Conservation (phyloP, 2,329 filamentous ascomycete species). For the Colletotrichum gloeosporioides region DNA sequence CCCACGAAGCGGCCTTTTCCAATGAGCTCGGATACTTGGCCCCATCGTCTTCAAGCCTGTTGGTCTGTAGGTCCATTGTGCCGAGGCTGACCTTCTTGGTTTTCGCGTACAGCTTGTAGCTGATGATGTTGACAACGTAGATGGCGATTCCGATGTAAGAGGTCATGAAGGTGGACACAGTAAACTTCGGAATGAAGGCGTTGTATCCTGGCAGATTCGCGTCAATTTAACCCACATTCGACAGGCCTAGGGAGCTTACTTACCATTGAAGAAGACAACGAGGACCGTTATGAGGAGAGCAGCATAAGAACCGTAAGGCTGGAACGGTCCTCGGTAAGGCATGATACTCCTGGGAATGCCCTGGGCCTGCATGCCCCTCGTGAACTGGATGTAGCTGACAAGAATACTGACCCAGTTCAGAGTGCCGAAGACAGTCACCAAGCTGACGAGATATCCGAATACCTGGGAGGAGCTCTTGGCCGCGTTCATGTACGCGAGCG, state of each 20-base stretch:
- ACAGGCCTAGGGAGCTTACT: no score
- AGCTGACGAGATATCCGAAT: conserved; percentile 32
- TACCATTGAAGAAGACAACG: conserved; percentile 57
- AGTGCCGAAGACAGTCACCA: conserved; percentile 44
- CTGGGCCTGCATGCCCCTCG: conserved; percentile 40
- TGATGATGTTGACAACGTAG: conserved; percentile 73
- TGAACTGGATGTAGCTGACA: conserved; percentile 43
- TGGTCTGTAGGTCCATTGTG: conserved; percentile 57
- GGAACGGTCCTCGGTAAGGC: conserved; percentile 41
- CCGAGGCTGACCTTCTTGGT: conserved; percentile 56
- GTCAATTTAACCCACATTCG: background rate
- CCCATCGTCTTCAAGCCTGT: background rate
- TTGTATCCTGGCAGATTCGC: background rate
- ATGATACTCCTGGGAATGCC: conserved; percentile 35
- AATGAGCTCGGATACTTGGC: background rate
- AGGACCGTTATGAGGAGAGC: conserved; percentile 51
- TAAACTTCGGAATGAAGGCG: conserved; percentile 16
- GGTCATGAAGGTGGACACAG: conserved; percentile 68
- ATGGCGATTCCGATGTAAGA: conserved; percentile 79
- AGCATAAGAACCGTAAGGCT: conserved; percentile 44
- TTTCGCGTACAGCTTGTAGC: conserved; percentile 65
- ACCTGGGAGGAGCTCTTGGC: background rate
- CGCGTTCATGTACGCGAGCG: conserved; percentile 36
- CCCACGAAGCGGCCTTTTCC: background rate
- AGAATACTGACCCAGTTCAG: conserved; percentile 50